Evolutionary conservation across 805 yeast genomes (phyloP), one percentile per base, ranked within the genome.

Genomic region (Teunomyces aglyptinius): DNA sequence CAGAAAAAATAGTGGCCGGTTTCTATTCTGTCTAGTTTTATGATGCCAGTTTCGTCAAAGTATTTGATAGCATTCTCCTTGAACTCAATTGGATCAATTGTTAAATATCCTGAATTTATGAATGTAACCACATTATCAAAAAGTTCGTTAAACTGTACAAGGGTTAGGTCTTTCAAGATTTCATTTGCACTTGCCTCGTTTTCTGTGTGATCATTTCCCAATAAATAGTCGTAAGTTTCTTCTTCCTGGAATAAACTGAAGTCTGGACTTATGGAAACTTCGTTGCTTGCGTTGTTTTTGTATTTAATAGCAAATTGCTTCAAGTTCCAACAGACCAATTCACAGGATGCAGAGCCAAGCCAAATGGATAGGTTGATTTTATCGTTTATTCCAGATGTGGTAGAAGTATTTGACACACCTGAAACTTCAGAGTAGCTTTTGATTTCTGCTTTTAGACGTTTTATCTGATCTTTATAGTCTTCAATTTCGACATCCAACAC

Each of bases 281-380:
- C 58, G 12, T 49, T 45, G 7, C 28, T 19, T 10, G 29, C 16
- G 27, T 46, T 46, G 2, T 38, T 29, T 20, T 28, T 24, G 22
- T 31, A 24, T 27, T 41, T 52, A 26, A 8, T 36, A 27, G 51
- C 47, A 34, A 57, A 55, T 24, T 55, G 54, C 12, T 57, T 51
- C 31, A 60, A 39, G 43, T 56, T 59, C 63, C 61, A 61, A 32
- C 62, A 54, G 4, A 63, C 51, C 8, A 63, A 43, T 43, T 63
- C 68, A 38, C 58, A 38, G 1, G 65, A 51, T 3, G 62, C 63
- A 4, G 64, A 59, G 1, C 59, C 59, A n/a, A 63, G 44, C 45
- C 57, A 49, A 5, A 59, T 48, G 2, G 61, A 54, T 5, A 61
- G 44, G 26, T 49, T 50, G 15, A 55, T 31, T 29, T 47, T 45